A percentile compares a stretch with the other conserved stretches of the same genome.
These are phyloP conservation scores for Curvularia eragrostidis DNA, from an alignment of 2,329 filamentous ascomycete species.

Conservation along the genomic window DNA sequence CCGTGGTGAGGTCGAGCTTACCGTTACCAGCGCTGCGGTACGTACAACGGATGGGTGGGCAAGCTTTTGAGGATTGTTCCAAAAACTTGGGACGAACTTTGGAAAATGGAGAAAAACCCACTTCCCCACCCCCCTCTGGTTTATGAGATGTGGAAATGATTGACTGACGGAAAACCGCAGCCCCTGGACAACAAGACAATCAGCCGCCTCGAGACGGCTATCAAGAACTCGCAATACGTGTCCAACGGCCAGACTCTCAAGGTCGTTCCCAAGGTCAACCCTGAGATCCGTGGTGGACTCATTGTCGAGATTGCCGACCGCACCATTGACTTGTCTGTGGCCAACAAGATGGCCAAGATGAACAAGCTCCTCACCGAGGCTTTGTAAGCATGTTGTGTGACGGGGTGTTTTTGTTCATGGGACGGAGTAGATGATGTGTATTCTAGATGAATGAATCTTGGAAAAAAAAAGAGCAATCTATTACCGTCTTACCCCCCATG, in stretches of 20 bases:
- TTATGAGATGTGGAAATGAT: background rate
- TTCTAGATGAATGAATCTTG: conserved; percentile 45
- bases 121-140: too few species aligned
- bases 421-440: too few species aligned
- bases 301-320: conserved; percentile 97
- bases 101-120: background rate
- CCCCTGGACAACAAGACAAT: conserved; percentile 88
- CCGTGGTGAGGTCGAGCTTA: conserved; percentile 91
- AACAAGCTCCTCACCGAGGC: conserved; percentile 98
- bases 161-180: conserved; percentile 54
- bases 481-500: conserved; percentile 16
- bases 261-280: conserved; percentile 93
- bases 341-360: conserved; percentile 93
- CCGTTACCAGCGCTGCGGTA: conserved; percentile 89
- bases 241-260: conserved; percentile 96
- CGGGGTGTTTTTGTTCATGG: too few species aligned
- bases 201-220: conserved; percentile 81
- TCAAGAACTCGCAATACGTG: conserved; percentile 88
- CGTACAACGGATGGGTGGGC: conserved; percentile 40
- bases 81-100: background rate
- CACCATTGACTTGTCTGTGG: conserved; percentile 97
- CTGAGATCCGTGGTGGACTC: conserved; percentile 91
- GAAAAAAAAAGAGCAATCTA: conserved; percentile 38
- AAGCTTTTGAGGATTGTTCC: too few species aligned
- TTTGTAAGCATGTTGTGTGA: conserved; percentile 95